Evolutionary conservation across 2,329 filamentous ascomycete genomes (phyloP).

Genomic region (Fusarium marasasianum): DNA sequence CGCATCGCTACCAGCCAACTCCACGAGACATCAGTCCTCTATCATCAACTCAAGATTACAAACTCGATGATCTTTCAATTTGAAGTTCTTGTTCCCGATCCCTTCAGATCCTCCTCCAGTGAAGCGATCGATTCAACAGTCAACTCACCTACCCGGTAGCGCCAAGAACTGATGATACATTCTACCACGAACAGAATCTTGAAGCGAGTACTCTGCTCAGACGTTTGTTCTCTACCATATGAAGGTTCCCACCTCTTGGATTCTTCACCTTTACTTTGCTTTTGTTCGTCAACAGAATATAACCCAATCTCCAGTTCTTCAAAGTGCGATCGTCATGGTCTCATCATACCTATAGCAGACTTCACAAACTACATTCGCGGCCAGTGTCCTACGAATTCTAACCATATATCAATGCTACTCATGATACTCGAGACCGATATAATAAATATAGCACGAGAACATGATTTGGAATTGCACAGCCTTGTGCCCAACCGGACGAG

Average conservation of each 20-base stretch:
- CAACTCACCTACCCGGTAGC: background rate
- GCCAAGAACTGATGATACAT: background rate
- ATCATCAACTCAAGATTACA: fast-evolving
- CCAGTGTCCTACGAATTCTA: too few species aligned
- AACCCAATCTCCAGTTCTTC: fast-evolving
- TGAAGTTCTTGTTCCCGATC: background rate
- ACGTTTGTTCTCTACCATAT: fast-evolving
- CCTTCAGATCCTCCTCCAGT: background rate
- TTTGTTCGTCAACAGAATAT: fast-evolving
- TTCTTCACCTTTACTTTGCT: fast-evolving
- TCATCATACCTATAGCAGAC: fast-evolving
- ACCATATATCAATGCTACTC: too few species aligned
- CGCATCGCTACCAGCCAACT: too few species aligned
- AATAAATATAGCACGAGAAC: background rate
- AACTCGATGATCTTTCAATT: background rate
- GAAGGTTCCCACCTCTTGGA: fast-evolving
- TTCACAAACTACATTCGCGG: fast-evolving
- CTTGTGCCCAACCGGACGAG: fast-evolving
- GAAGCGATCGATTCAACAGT: too few species aligned
- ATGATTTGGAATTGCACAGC: too few species aligned
- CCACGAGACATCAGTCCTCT: too few species aligned
- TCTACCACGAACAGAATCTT: fast-evolving
- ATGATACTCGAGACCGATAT: too few species aligned
- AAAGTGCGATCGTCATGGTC: fast-evolving
- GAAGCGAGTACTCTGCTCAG: background rate